Conservation (phyloP, 2,329 filamentous ascomycete genomes). For the Epichloe aotearoae region DNA sequence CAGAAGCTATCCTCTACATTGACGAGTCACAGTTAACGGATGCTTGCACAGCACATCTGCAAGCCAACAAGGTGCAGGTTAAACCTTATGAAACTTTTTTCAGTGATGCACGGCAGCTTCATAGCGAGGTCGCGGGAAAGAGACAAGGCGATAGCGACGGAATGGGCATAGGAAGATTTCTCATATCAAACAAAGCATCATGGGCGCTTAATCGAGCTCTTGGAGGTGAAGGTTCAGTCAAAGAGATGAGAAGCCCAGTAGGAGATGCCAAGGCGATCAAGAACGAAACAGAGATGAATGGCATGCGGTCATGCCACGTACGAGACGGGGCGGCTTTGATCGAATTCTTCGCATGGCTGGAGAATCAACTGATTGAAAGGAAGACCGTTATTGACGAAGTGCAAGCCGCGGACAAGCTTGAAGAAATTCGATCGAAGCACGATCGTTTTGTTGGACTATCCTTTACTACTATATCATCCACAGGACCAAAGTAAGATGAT, state of each 20-base stretch:
- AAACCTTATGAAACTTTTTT: constrained; percentile 76
- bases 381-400: constrained; percentile 73
- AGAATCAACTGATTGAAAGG: constrained; percentile 69
- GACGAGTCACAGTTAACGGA: constrained; percentile 64
- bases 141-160: constrained; percentile 18
- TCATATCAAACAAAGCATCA: constrained; percentile 79
- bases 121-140: constrained; percentile 24
- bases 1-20: constrained; percentile 67
- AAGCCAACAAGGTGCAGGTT: constrained; percentile 54
- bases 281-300: constrained; percentile 76
- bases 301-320: constrained; percentile 89
- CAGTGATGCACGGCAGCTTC: constrained; percentile 55
- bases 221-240: constrained; percentile 72
- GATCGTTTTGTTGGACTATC: constrained; percentile 78
- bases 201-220: constrained; percentile 84
- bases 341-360: constrained; percentile 93
- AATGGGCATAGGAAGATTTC: constrained; percentile 46
- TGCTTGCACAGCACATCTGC: constrained; percentile 57
- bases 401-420: constrained; percentile 80
- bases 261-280: constrained; percentile 90
- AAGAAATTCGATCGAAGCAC: constrained; percentile 54
- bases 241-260: constrained; percentile 77
- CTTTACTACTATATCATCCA: constrained; percentile 93
- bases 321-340: constrained; percentile 83
- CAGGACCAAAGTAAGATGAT: constrained; percentile 52